These are phyloP conservation scores for Ziziphus jujuba DNA, from an alignment of 306 rosid genomes.

Conservation along the genomic window DNA sequence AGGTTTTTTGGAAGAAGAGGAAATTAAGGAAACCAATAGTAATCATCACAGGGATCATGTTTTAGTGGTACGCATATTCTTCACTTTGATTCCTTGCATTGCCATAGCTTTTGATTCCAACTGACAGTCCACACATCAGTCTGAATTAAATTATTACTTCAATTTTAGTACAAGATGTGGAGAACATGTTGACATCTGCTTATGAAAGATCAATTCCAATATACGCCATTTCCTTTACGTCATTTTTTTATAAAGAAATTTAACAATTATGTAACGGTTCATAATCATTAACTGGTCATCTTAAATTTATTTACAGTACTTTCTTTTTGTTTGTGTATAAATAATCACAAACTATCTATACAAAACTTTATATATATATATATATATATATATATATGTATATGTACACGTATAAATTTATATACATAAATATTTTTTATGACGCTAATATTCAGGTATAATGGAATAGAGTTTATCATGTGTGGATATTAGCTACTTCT, in stretches of 20 bases:
- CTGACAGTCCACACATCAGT: conserved; percentile 1
- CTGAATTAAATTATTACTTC: background rate
- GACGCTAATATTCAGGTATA: no score
- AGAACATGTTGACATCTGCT: conserved; percentile 29
- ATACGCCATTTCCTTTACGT: background rate
- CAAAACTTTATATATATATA: no score
- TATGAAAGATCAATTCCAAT: background rate
- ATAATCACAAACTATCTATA: no score
- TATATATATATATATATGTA: no score
- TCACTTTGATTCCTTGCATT: background rate
- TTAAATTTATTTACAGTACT: no score
- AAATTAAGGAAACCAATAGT: background rate
- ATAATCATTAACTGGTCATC: no score
- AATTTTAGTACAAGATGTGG: conserved; percentile 7
- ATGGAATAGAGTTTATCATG: no score
- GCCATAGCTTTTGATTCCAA: background rate
- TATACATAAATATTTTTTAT: no score
- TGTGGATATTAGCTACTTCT: no score
- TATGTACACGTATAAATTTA: no score
- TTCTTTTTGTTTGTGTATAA: no score
- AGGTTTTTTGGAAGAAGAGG: background rate
- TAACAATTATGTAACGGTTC: background rate
- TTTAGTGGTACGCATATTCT: conserved; percentile 4
- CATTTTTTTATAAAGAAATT: background rate
- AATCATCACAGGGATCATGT: no score